Percentiles rank a stretch among this genome's conserved stretches.
Conservation (phyloP, 139 green algal species). For the Tetraselmis chui region DNA sequence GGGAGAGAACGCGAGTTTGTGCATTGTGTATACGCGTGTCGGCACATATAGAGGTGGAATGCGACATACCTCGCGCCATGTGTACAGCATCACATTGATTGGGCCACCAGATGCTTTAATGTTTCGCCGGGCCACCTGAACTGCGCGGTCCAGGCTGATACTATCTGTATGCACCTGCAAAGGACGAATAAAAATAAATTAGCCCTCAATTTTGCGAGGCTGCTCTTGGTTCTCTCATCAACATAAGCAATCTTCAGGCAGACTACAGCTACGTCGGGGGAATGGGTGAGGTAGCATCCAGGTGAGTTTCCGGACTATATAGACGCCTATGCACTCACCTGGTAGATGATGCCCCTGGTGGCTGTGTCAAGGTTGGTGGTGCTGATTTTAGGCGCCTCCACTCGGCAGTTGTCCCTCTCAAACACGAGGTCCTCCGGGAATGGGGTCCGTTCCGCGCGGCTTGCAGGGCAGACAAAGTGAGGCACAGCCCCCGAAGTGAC, state of each 20-base stretch:
- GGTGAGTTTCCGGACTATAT: background rate
- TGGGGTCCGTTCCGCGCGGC: too few relatives aligned
- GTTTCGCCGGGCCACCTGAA: background rate
- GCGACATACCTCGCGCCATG: background rate
- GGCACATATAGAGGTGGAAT: background rate
- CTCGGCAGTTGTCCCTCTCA: background rate
- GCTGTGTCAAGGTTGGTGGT: background rate
- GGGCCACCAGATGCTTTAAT: background rate
- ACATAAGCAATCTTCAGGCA: too few relatives aligned
- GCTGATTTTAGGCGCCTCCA: background rate
- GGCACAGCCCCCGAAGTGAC: too few relatives aligned
- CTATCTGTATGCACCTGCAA: background rate
- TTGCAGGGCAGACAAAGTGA: background rate
- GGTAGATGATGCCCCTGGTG: background rate
- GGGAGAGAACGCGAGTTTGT: too few relatives aligned
- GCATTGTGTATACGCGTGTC: background rate
- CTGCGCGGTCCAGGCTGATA: background rate
- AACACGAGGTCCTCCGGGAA: background rate
- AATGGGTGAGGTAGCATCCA: background rate
- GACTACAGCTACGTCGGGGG: too few relatives aligned
- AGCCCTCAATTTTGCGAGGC: too few relatives aligned
- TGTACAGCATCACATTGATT: background rate
- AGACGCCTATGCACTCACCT: background rate
- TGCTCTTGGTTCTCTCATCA: background rate
- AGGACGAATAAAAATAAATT: too few relatives aligned